Conservation (phyloP, 768 basidiomycete genomes). For the Mycena pura region DNA sequence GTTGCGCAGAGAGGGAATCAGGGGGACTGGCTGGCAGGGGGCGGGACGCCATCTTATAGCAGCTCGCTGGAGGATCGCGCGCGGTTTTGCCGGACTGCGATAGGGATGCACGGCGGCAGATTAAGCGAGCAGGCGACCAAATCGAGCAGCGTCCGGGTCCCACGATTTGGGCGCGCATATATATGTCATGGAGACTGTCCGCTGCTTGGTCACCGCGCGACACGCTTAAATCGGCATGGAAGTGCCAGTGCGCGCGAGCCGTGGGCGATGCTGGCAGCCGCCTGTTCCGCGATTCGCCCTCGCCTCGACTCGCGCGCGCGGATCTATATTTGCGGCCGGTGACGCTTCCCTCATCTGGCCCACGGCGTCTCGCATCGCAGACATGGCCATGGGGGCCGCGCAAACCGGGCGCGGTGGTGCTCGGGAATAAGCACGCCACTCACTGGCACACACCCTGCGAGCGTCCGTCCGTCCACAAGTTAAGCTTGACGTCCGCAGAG, state of each 20-base stretch:
- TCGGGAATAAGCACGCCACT: conserved; percentile 5
- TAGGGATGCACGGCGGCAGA: conserved; percentile 17
- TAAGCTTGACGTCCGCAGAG: conserved; percentile 10
- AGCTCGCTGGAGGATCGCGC: conserved; percentile 39
- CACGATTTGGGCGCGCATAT: conserved; percentile 49
- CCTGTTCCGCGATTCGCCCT: too few relatives aligned
- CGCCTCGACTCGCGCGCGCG: too few relatives aligned
- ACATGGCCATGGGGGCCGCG: conserved; percentile 1
- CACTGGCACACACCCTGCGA: background rate
- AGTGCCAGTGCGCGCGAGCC: background rate
- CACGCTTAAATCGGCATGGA: conserved; percentile 20
- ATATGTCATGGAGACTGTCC: conserved; percentile 23
- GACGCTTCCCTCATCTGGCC: too few relatives aligned
- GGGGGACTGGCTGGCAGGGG: background rate
- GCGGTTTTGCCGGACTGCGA: conserved; percentile 53
- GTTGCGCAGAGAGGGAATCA: background rate
- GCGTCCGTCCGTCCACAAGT: background rate
- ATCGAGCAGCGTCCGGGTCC: conserved; percentile 45
- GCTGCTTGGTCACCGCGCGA: conserved; percentile 13
- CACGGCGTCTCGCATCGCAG: too few relatives aligned
- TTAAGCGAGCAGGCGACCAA: conserved; percentile 46
- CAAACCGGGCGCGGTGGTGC: conserved; percentile 15
- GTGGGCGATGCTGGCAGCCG: background rate
- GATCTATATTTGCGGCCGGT: too few relatives aligned
- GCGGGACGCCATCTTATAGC: conserved; percentile 38